Evolutionary conservation across 2,329 filamentous ascomycete genomes (phyloP).

Genomic region (Graphiopsis chlorocephala): DNA sequence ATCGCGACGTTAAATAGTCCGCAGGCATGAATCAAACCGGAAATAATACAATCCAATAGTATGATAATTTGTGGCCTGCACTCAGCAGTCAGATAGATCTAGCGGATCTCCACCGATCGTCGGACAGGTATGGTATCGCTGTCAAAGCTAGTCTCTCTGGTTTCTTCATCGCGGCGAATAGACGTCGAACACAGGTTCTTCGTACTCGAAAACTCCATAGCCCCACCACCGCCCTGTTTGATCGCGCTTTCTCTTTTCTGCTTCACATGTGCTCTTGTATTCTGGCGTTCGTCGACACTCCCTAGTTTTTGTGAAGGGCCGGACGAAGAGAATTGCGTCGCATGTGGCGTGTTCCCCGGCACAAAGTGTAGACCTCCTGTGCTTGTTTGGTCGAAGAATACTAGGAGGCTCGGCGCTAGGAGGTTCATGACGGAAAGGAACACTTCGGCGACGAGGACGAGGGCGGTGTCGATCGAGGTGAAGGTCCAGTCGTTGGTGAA

Average conservation of each 20-base stretch:
- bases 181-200: background rate
- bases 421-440: constrained; percentile 29
- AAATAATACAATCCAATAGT: no score
- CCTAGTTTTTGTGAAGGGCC: background rate
- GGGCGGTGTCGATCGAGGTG: constrained; percentile 48
- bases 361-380: constrained; percentile 16
- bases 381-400: constrained; percentile 28
- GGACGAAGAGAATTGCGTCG: background rate
- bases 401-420: constrained; percentile 34
- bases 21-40: no score
- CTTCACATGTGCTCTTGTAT: background rate
- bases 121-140: constrained; percentile 14
- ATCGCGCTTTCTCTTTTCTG: background rate
- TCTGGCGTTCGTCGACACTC: background rate
- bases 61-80: no score
- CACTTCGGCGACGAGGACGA: constrained; percentile 41
- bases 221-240: no score
- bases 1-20: no score
- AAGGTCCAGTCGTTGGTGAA: constrained; percentile 64
- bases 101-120: constrained; percentile 12
- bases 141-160: background rate
- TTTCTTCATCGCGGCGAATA: background rate
- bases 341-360: constrained; percentile 7
- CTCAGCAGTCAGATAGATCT: no score
- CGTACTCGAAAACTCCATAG: background rate